Evolutionary conservation across 2,329 filamentous ascomycete species (phyloP).

Genomic region (Blumeria graminis): DNA sequence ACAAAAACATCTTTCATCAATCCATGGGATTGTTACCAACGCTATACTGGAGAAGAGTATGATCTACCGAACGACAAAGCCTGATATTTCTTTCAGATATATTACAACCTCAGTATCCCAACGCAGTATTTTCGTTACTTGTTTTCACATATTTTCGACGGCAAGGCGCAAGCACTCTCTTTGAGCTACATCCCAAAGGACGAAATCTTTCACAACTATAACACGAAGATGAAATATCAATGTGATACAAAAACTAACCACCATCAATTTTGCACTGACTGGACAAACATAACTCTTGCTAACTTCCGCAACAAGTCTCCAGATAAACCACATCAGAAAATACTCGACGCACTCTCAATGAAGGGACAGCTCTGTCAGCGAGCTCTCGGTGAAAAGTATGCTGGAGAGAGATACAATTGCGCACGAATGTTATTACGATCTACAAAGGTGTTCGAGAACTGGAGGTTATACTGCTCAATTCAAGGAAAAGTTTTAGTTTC

Average conservation of each 20-base stretch:
- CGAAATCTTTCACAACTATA: not conserved
- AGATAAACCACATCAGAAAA: not conserved
- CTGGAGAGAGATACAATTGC: not conserved
- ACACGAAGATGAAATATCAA: not conserved
- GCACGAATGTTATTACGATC: not conserved
- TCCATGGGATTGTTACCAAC: not conserved
- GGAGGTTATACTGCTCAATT: not conserved
- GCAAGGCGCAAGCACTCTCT: not conserved
- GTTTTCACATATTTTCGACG: not conserved
- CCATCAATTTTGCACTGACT: not conserved
- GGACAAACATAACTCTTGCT: not conserved
- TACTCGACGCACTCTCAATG: not conserved
- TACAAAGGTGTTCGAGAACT: not conserved
- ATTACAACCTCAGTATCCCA: not conserved
- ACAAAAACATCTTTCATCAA: not conserved
- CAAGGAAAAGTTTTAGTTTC: not conserved
- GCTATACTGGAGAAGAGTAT: not conserved
- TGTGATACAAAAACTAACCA: not conserved
- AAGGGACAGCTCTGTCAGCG: not conserved
- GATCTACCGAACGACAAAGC: not conserved
- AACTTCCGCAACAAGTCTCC: not conserved
- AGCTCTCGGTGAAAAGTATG: not conserved
- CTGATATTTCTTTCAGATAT: not conserved
- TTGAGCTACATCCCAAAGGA: not conserved
- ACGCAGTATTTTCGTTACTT: not conserved